Conservation (phyloP, 148 eudicot species). For the Chenopodium formosanum region DNA sequence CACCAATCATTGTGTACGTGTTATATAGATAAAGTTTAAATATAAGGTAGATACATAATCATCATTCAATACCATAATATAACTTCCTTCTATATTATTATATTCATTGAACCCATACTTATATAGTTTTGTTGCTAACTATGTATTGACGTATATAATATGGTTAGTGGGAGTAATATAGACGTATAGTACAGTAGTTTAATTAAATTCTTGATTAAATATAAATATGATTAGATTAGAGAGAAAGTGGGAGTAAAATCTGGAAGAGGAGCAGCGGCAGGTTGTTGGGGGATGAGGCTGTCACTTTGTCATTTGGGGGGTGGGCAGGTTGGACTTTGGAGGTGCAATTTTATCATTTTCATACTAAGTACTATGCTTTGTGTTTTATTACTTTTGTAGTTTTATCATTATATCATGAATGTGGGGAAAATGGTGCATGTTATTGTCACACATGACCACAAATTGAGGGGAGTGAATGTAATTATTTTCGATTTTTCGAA, state of each 20-base stretch:
- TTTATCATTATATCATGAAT: neutral
- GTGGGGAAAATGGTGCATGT: too few species aligned
- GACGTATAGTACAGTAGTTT: neutral
- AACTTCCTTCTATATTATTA: neutral
- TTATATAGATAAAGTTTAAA: neutral
- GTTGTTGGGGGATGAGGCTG: neutral
- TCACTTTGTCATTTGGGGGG: neutral
- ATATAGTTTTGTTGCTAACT: too few species aligned
- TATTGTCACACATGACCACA: too few species aligned
- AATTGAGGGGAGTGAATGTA: too few species aligned
- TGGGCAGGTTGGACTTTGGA: neutral
- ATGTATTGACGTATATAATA: too few species aligned
- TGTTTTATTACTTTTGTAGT: neutral
- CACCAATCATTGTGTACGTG: constrained; percentile 8
- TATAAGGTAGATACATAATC: neutral
- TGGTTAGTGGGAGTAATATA: neutral
- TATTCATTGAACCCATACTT: neutral
- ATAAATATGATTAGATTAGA: too few species aligned
- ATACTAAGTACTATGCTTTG: neutral
- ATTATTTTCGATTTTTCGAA: too few species aligned
- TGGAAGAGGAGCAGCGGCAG: constrained; percentile 3
- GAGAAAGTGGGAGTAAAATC: constrained; percentile 12
- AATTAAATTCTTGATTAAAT: too few species aligned
- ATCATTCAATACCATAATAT: neutral
- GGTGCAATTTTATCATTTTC: neutral